These are phyloP conservation scores for Furculomyces boomerangus DNA, from an alignment of 371 early-diverging fungal species.

Conservation along the genomic window DNA sequence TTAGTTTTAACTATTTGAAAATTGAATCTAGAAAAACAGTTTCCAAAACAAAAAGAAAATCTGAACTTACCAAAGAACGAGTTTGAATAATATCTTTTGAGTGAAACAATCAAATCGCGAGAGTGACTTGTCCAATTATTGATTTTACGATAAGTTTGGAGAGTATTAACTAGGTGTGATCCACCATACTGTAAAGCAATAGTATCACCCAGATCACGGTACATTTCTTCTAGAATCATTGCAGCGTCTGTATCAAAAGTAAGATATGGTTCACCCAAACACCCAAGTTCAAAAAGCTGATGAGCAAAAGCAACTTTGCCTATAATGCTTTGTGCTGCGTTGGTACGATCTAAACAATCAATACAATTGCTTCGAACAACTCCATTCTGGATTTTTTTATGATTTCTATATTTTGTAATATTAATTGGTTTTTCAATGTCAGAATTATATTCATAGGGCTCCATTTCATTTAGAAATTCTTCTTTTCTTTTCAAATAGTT, in stretches of 20 bases:
- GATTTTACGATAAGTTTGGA: slow-evolving; percentile 89
- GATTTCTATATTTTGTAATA: slow-evolving; percentile 2
- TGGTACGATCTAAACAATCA: slow-evolving; percentile 98
- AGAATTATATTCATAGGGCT: neutral
- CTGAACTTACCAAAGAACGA: slow-evolving; percentile 42
- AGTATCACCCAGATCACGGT: slow-evolving; percentile 96
- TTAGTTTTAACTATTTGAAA: neutral
- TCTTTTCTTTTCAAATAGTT: slow-evolving; percentile 29
- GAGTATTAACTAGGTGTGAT: slow-evolving; percentile 92
- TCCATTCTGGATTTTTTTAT: slow-evolving; percentile 46
- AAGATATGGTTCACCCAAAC: slow-evolving; percentile 52
- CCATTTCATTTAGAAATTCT: slow-evolving; percentile 7
- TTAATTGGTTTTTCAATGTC: neutral
- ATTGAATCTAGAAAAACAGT: slow-evolving; percentile 4
- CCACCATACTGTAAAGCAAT: slow-evolving; percentile 99
- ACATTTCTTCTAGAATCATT: slow-evolving; percentile 89
- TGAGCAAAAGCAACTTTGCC: slow-evolving; percentile 87
- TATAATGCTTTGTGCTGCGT: slow-evolving; percentile 94
- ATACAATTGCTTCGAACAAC: slow-evolving; percentile 97
- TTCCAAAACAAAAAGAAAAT: slow-evolving; percentile 17
- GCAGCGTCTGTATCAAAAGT: slow-evolving; percentile 85
- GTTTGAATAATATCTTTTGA: slow-evolving; percentile 82
- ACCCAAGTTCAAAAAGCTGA: slow-evolving; percentile 79
- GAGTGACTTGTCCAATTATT: slow-evolving; percentile 88
- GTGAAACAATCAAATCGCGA: slow-evolving; percentile 86